A percentile compares a stretch with the other conserved stretches of the same genome.
These are phyloP conservation scores for Ophiostoma sp. DNA, from an alignment of 2,329 filamentous ascomycete genomes.

Conservation along the genomic window DNA sequence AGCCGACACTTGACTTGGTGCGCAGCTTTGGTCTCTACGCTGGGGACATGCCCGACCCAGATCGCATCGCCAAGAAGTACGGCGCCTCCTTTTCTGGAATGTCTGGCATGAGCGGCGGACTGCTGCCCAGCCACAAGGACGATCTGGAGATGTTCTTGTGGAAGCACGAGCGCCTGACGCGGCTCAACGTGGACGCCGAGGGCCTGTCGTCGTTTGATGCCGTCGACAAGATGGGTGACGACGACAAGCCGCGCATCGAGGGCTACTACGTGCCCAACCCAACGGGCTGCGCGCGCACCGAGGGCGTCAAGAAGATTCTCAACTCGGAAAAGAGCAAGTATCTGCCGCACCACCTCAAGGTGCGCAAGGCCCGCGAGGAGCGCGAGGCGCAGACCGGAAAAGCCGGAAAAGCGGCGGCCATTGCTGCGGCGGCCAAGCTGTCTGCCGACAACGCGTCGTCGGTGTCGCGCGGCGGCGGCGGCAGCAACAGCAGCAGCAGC, in stretches of 20 bases:
- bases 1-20: constrained; percentile 43
- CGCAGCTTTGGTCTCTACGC: constrained; percentile 40
- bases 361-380: constrained; percentile 84
- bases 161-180: constrained; percentile 50
- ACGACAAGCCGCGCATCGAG: constrained; percentile 40
- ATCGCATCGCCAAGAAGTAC: constrained; percentile 46
- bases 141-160: constrained; percentile 53
- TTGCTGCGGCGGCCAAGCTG: constrained; percentile 61
- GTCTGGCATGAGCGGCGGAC: background rate
- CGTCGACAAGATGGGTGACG: constrained; percentile 21
- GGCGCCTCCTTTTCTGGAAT: background rate
- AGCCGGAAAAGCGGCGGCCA: constrained; percentile 61
- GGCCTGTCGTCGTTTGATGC: too few species aligned
- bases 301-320: constrained; percentile 90
- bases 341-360: constrained; percentile 92
- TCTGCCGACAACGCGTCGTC: constrained; percentile 50
- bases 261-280: constrained; percentile 78
- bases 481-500: constrained; percentile 1
- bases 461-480: constrained; percentile 56
- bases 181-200: constrained; percentile 45
- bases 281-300: constrained; percentile 82
- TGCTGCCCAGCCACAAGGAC: constrained; percentile 36
- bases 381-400: constrained; percentile 66
- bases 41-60: constrained; percentile 46
- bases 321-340: constrained; percentile 98